Percentiles rank a stretch among this genome's conserved stretches.
Evolutionary conservation across 2,329 filamentous ascomycete genomes (phyloP).

Genomic region (Juglanconis juglandina): DNA sequence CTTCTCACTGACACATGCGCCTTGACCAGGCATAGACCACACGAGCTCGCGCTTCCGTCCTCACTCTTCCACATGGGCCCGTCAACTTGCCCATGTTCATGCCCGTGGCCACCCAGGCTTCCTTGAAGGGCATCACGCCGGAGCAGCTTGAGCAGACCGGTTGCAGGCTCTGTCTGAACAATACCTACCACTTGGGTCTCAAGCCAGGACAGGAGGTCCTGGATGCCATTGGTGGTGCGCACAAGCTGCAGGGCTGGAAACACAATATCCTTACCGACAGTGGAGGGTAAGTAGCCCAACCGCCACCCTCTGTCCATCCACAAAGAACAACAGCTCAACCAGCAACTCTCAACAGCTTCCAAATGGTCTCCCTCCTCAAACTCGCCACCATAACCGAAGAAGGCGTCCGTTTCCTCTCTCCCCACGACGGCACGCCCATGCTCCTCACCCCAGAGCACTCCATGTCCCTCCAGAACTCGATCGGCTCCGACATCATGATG

Average conservation of each 20-base stretch:
- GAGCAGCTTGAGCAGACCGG: conserved; percentile 86
- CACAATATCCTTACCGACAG: conserved; percentile 89
- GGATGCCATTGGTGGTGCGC: conserved; percentile 84
- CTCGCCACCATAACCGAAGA: conserved; percentile 93
- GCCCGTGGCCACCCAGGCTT: conserved; percentile 96
- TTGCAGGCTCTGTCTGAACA: conserved; percentile 91
- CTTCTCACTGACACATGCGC: conserved; percentile 7
- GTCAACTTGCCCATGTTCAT: conserved; percentile 94
- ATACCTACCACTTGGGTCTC: conserved; percentile 93
- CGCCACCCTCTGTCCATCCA: not conserved
- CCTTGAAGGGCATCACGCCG: conserved; percentile 89
- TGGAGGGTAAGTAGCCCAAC: conserved; percentile 53
- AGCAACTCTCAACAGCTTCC: conserved; percentile 62
- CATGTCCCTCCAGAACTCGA: conserved; percentile 91
- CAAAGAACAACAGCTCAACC: not conserved
- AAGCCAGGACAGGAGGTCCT: conserved; percentile 91
- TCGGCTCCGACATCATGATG: conserved; percentile 99
- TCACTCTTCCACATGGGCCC: conserved; percentile 86
- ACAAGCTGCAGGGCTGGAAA: conserved; percentile 91
- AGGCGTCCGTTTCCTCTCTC: conserved; percentile 92
- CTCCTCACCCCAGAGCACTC: conserved; percentile 96
- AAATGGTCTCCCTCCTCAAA: conserved; percentile 96
- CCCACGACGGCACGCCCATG: conserved; percentile 94
- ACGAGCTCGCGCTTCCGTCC: conserved; percentile 82
- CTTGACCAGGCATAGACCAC: conserved; percentile 63